Evolutionary conservation across 352 stramenopile genomes (phyloP).

Genomic region (Pythium scleroteichum): DNA sequence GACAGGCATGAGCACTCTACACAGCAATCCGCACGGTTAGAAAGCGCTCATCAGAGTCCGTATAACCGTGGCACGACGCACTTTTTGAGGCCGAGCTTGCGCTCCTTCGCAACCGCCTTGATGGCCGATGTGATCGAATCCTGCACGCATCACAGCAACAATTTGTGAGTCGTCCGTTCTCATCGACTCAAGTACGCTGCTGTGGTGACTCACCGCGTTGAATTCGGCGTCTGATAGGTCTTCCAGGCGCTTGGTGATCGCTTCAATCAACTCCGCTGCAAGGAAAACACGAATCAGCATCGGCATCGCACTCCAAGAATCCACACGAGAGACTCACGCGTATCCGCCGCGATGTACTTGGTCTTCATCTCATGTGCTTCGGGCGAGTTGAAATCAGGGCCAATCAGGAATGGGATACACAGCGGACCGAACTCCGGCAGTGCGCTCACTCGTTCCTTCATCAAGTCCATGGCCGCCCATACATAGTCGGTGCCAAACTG

Average conservation of each 20-base stretch:
- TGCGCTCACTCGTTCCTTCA: constrained; percentile 85
- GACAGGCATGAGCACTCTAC: constrained; percentile 85
- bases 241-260: constrained; percentile 46
- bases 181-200: too few species aligned
- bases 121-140: constrained; percentile 76
- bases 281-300: neutral
- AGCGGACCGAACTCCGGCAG: constrained; percentile 80
- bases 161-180: neutral
- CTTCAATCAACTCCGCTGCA: constrained; percentile 50
- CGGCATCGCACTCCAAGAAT: neutral
- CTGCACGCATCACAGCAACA: constrained; percentile 29
- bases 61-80: constrained; percentile 30
- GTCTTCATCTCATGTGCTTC: constrained; percentile 64
- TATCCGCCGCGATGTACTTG: constrained; percentile 75
- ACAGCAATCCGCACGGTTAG: constrained; percentile 10
- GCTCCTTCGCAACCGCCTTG: constrained; percentile 73
- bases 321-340: constrained; percentile 21
- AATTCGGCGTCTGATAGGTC: constrained; percentile 68
- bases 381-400: constrained; percentile 51
- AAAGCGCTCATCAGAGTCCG: neutral
- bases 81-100: constrained; percentile 82
- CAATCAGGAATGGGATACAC: constrained; percentile 70
- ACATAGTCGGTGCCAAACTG: constrained; percentile 71
- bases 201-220: constrained; percentile 36
- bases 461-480: constrained; percentile 74